Evolutionary conservation across 2,329 filamentous ascomycete species (phyloP).

Genomic region (Microsporum ferrugineum): DNA sequence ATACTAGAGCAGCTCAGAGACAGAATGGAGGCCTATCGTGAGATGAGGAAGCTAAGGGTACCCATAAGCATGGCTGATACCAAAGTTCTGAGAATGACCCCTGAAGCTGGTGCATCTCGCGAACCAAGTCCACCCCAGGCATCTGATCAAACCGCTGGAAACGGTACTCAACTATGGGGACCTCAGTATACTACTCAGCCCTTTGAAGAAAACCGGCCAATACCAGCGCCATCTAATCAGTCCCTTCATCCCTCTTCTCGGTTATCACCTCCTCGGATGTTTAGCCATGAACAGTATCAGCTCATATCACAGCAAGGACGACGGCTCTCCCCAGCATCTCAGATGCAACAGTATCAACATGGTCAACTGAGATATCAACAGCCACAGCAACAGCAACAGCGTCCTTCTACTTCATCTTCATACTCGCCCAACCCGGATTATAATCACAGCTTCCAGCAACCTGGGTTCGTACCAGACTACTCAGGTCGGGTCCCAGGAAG

Average conservation of each 20-base stretch:
- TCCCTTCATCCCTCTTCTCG: not conserved
- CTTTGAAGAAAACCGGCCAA: not conserved
- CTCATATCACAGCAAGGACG: not conserved
- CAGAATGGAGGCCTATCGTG: constrained; percentile 22
- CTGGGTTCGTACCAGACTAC: not conserved
- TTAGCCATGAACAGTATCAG: constrained; percentile 2
- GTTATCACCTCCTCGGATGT: not conserved
- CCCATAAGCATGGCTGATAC: constrained; percentile 16
- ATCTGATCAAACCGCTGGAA: not conserved
- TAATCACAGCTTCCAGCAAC: constrained; percentile 1
- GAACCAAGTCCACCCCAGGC: not conserved
- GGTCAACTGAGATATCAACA: not conserved
- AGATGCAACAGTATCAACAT: constrained; percentile 4
- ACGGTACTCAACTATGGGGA: not conserved
- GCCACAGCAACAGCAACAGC: not conserved
- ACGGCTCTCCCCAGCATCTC: not conserved
- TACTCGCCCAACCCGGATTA: not conserved
- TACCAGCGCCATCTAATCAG: not conserved
- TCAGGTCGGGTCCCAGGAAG: not conserved
- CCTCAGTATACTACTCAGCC: not conserved
- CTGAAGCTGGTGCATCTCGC: not conserved
- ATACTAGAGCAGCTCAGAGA: constrained; percentile 53
- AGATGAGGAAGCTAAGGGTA: constrained; percentile 20
- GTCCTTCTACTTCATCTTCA: not conserved
- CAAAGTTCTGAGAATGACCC: not conserved